Evolutionary conservation across 2,329 filamentous ascomycete genomes (phyloP).

Genomic region (Talaromyces pinophilus): DNA sequence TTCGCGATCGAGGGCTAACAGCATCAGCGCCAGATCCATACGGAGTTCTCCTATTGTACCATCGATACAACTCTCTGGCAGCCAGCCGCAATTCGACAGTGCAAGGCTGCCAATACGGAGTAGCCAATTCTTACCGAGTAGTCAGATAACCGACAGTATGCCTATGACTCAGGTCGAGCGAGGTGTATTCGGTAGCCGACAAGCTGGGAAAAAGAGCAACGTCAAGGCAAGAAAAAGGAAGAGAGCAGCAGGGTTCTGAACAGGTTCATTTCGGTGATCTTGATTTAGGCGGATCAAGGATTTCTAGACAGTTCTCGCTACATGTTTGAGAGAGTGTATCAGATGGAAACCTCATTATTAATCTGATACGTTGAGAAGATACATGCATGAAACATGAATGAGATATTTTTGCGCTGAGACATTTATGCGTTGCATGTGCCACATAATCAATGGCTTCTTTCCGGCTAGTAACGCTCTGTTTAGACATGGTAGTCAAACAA

Average conservation of each 20-base stretch:
- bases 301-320: neutral
- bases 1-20: slow-evolving; percentile 26
- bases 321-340: neutral
- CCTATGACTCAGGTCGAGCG: slow-evolving; percentile 47
- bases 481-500: neutral
- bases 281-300: neutral
- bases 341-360: slow-evolving; percentile 8
- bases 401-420: slow-evolving; percentile 14
- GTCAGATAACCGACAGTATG: slow-evolving; percentile 37
- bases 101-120: slow-evolving; percentile 21
- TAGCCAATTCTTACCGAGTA: slow-evolving; percentile 31
- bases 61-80: slow-evolving; percentile 34
- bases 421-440: slow-evolving; percentile 14
- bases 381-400: slow-evolving; percentile 7
- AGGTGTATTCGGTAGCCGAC: slow-evolving; percentile 41
- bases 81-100: slow-evolving; percentile 34
- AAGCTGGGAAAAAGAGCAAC: slow-evolving; percentile 32
- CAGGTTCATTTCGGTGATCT: too few relatives aligned
- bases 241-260: slow-evolving; percentile 44
- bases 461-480: neutral
- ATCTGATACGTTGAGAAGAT: neutral
- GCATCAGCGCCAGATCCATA: slow-evolving; percentile 26
- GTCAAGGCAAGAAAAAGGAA: slow-evolving; percentile 42
- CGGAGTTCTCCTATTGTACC: slow-evolving; percentile 32
- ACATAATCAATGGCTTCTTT: neutral